Base-by-base conservation (phyloP, 371 early-diverging fungal species). In the Mucor circinelloides region DNA sequence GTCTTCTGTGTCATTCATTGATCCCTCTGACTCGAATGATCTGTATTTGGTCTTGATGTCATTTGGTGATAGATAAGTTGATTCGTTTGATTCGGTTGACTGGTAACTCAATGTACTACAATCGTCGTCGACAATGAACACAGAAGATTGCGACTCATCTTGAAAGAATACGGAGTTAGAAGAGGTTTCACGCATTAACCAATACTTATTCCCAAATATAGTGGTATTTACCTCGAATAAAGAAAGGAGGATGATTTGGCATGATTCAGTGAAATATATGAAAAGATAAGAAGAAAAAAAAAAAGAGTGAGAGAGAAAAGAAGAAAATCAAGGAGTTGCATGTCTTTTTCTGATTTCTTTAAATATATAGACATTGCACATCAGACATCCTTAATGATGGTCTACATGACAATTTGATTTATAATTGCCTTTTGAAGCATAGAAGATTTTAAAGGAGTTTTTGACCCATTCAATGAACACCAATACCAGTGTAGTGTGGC, bases 81-180 rank as follows among this genome's bases (percentile, higher is more conserved):
- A 58, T 57, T 65, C 65, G 17, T 65, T 58, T 6, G 65, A 10
- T 13, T 13, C 25, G 31, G 58, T 32, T 19, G 65, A 57, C 48
- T 65, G 48, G 23, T 65, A 31, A 38, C 65, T 65, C 42, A 65
- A 13, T 32, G 58, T 65, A 25, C 65, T 65, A 48, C 65, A 65
- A n/a, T 65, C 65, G 46, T 65, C 65, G 21, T 65, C 65, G 23
- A 65, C 34, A 15, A 65, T 58, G 32, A 46, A 58, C 34, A 58
- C 54, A 58, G 65, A 58, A 3, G 42, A 34, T 30, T 23, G 46
- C 28, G 30, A 42, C 19, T 64, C 57, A 42, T 64, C 64, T 64
- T 31, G 10, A 42, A 38, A 57, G 17, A 19, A 27, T 13, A 38
- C 55, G 42, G 42, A 55, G 54, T 27, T 63, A n/a, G 12, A 55